Percentiles rank a stretch among this genome's conserved stretches.
Evolutionary conservation across 2,329 filamentous ascomycete genomes (phyloP).

Genomic region (Fusarium denticulatum): DNA sequence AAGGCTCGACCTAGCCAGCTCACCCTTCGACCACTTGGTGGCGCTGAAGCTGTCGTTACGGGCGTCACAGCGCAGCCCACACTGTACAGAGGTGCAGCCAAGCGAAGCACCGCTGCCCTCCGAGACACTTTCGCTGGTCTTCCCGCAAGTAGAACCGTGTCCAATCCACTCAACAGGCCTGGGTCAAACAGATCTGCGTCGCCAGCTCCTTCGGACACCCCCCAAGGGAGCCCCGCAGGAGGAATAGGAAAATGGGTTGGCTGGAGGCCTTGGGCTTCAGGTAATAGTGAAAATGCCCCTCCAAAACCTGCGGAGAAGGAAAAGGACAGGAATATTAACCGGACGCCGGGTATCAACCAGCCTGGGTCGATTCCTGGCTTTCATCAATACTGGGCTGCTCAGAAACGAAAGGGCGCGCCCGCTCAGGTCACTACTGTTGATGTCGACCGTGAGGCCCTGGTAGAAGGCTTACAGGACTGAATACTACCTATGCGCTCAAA

Average conservation of each 20-base stretch:
- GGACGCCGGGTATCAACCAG: constrained; percentile 81
- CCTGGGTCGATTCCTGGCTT: constrained; percentile 79
- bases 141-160: constrained; percentile 48
- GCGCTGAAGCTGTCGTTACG: constrained; percentile 65
- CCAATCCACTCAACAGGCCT: constrained; percentile 45
- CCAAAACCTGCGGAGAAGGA: constrained; percentile 40
- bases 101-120: constrained; percentile 64
- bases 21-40: constrained; percentile 64
- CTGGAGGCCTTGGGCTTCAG: constrained; percentile 59
- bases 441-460: constrained; percentile 69
- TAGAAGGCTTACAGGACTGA: constrained; percentile 62
- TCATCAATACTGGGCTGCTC: constrained; percentile 62
- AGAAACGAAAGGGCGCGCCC: constrained; percentile 62
- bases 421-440: constrained; percentile 66
- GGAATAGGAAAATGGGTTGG: constrained; percentile 57
- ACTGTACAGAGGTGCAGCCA: constrained; percentile 58
- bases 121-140: constrained; percentile 63
- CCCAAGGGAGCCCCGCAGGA: constrained; percentile 38
- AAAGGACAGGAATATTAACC: constrained; percentile 53
- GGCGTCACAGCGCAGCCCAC: constrained; percentile 69
- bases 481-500: neutral
- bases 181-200: constrained; percentile 36
- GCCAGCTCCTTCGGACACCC: constrained; percentile 36
- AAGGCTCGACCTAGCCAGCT: constrained; percentile 80
- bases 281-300: constrained; percentile 8